Conservation (phyloP, 2,329 filamentous ascomycete species). For the Blumeriella jaapii region DNA sequence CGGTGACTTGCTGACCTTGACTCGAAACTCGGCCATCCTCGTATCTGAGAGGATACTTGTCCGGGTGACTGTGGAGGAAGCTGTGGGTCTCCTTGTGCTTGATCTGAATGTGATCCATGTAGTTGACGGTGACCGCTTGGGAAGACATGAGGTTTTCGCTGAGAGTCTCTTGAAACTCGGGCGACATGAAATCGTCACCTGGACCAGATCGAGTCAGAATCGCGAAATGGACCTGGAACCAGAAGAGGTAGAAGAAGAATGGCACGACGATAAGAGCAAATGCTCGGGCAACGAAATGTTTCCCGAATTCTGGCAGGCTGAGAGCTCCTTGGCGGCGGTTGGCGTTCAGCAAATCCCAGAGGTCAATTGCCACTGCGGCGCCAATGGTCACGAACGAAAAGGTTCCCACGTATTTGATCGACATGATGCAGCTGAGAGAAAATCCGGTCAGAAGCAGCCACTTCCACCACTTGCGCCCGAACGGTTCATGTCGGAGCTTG, state of each 20-base stretch:
- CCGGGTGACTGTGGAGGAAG: constrained; percentile 86
- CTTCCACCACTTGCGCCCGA: constrained; percentile 98
- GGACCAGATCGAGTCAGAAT: constrained; percentile 82
- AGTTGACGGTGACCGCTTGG: constrained; percentile 76
- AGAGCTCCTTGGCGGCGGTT: constrained; percentile 76
- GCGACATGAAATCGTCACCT: constrained; percentile 97
- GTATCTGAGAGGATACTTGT: constrained; percentile 84
- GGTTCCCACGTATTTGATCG: constrained; percentile 91
- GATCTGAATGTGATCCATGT: constrained; percentile 78
- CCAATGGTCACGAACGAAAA: constrained; percentile 98
- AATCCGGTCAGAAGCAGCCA: constrained; percentile 95
- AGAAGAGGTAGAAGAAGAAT: constrained; percentile 97
- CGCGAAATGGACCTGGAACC: constrained; percentile 98
- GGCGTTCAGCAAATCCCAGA: constrained; percentile 89
- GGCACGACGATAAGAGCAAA: constrained; percentile 80
- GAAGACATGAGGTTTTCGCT: constrained; percentile 89
- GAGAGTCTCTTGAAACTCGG: constrained; percentile 93
- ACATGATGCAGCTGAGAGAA: constrained; percentile 91
- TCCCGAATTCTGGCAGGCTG: constrained; percentile 65
- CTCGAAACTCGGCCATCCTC: constrained; percentile 96
- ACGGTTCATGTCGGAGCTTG: constrained; percentile 81
- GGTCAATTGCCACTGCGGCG: constrained; percentile 82
- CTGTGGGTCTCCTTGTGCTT: constrained; percentile 96
- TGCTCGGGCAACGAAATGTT: constrained; percentile 83
- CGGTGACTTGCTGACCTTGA: constrained; percentile 95